These are phyloP conservation scores for Phytophthora niederhauseri DNA, from an alignment of 352 stramenopile species.

Conservation along the genomic window DNA sequence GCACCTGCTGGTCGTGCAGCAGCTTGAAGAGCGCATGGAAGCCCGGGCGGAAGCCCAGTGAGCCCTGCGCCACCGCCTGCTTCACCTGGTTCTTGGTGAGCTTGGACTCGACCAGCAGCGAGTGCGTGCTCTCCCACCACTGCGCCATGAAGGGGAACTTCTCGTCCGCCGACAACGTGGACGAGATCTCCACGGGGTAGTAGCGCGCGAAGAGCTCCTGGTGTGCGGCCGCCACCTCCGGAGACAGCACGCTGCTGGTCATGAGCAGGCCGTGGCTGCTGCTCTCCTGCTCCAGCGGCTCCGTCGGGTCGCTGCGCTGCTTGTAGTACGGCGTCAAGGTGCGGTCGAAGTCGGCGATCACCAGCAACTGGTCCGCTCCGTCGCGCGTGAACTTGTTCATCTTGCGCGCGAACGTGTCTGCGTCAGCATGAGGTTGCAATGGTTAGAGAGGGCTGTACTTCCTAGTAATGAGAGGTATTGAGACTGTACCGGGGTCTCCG, in stretches of 20 bases:
- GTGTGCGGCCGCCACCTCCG: slow-evolving; percentile 29
- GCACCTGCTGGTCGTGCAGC: slow-evolving; percentile 45
- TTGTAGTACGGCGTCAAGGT: slow-evolving; percentile 68
- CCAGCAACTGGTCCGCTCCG: slow-evolving; percentile 60
- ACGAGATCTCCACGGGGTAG: slow-evolving; percentile 74
- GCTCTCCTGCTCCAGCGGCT: slow-evolving; percentile 23
- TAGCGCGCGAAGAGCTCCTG: slow-evolving; percentile 62
- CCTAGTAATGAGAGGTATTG: no score
- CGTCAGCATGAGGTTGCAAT: not conserved
- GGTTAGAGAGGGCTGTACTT: not conserved
- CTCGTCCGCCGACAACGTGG: slow-evolving; percentile 52
- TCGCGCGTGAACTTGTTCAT: slow-evolving; percentile 76
- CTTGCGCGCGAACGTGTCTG: slow-evolving; percentile 75
- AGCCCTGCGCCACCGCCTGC: slow-evolving; percentile 38
- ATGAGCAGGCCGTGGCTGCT: slow-evolving; percentile 38
- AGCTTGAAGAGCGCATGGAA: slow-evolving; percentile 55
- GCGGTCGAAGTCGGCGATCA: slow-evolving; percentile 83
- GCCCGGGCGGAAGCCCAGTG: slow-evolving; percentile 47
- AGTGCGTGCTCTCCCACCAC: slow-evolving; percentile 57
- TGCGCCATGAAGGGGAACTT: slow-evolving; percentile 74
- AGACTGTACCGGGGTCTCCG: slow-evolving; percentile 29
- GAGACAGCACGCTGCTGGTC: slow-evolving; percentile 28
- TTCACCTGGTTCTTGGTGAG: slow-evolving; percentile 50
- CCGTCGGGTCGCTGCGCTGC: slow-evolving; percentile 7
- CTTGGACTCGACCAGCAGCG: slow-evolving; percentile 54